Conservation (phyloP, 2,329 filamentous ascomycete genomes). For the Eurotiales sp. region DNA sequence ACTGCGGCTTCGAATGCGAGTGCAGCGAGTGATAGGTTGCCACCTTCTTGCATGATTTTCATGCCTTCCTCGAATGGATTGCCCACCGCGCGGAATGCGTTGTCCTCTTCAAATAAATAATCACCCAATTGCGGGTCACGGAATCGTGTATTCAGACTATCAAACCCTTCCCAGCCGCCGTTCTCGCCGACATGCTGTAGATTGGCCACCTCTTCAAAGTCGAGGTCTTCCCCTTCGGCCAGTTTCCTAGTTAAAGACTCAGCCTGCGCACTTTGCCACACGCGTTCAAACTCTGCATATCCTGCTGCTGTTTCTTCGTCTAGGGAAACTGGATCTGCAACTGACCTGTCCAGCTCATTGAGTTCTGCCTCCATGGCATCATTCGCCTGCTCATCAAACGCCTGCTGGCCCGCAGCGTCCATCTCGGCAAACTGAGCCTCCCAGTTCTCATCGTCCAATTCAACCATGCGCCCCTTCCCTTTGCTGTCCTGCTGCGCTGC, state of each 20-base stretch:
- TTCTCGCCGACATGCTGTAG: constrained; percentile 66
- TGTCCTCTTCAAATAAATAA: constrained; percentile 94
- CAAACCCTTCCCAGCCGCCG: constrained; percentile 76
- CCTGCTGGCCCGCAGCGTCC: constrained; percentile 55
- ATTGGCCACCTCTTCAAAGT: constrained; percentile 45
- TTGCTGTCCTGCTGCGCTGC: constrained; percentile 54
- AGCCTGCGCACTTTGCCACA: constrained; percentile 51
- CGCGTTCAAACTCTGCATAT: constrained; percentile 83
- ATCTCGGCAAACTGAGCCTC: constrained; percentile 93
- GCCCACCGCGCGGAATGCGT: constrained; percentile 73
- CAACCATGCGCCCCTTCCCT: constrained; percentile 76
- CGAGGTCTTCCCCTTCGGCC: constrained; percentile 62
- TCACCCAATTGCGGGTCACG: constrained; percentile 76
- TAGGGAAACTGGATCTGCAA: constrained; percentile 36
- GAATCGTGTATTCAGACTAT: constrained; percentile 64
- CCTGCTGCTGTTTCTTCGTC: constrained; percentile 43
- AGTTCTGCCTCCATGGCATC: constrained; percentile 79
- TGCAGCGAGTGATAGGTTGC: constrained; percentile 88
- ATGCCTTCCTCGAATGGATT: constrained; percentile 93
- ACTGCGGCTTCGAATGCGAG: constrained; percentile 94
- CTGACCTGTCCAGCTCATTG: constrained; percentile 83
- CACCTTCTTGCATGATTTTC: constrained; percentile 87
- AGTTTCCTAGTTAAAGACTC: constrained; percentile 53
- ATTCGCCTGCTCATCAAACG: constrained; percentile 61
- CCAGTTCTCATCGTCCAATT: constrained; percentile 92